Conservation (phyloP, 176 grass and related monocot genomes). For the Rhynchospora breviuscula region DNA sequence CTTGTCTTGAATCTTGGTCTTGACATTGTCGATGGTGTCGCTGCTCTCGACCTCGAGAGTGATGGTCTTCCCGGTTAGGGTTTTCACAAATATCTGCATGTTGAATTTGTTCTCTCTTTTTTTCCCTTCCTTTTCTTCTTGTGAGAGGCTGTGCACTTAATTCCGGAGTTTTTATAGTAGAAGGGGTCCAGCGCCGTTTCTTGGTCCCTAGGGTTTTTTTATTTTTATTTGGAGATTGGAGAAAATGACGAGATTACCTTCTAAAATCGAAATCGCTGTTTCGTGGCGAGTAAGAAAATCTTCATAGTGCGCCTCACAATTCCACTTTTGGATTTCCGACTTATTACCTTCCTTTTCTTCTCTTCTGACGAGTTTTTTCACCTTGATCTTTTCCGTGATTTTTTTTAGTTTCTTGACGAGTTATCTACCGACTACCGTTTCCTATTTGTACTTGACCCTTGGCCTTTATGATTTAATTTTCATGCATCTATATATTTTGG, state of each 20-base stretch:
- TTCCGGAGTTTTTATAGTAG: background rate
- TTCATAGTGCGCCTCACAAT: background rate
- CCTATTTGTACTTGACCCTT: too few relatives aligned
- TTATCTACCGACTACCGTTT: too few relatives aligned
- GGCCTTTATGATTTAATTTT: too few relatives aligned
- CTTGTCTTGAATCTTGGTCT: slow-evolving; percentile 27
- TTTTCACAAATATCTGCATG: slow-evolving; percentile 28
- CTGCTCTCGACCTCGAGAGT: slow-evolving; percentile 3
- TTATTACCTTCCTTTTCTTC: too few relatives aligned
- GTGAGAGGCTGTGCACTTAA: background rate
- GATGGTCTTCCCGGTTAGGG: background rate
- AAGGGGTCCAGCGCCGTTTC: background rate
- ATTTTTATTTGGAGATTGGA: background rate
- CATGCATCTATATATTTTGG: too few relatives aligned
- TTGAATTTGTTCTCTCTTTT: background rate
- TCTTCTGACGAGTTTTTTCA: too few relatives aligned
- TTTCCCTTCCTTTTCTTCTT: background rate
- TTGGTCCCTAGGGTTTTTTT: background rate
- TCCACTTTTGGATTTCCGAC: too few relatives aligned
- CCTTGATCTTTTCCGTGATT: too few relatives aligned
- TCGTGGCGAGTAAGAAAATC: background rate
- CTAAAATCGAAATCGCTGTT: background rate
- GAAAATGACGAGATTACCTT: background rate
- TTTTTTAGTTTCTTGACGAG: too few relatives aligned
- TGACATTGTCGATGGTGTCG: slow-evolving; percentile 39